Conservation (phyloP, 345 rosid genomes). For the Kernera saxatilis region DNA sequence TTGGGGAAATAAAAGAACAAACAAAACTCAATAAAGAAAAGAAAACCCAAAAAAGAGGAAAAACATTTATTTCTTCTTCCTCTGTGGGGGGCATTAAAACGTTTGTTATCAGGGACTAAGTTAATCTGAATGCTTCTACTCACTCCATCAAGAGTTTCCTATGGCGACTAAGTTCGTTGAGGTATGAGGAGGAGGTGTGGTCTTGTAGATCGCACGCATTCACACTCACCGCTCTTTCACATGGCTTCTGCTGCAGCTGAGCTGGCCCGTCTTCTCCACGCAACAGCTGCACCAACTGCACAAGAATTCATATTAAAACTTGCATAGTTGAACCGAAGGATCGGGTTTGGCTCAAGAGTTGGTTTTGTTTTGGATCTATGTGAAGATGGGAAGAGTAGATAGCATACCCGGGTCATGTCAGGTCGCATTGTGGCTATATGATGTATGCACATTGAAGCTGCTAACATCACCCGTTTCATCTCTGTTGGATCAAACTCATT, state of each 20-base stretch:
- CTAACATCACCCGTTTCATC: constrained; percentile 55
- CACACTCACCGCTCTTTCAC: constrained; percentile 35
- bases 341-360: background rate
- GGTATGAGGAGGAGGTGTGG: constrained; percentile 55
- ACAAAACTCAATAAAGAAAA: background rate
- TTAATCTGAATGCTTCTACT: constrained; percentile 6
- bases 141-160: constrained; percentile 71
- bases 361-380: background rate
- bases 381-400: background rate
- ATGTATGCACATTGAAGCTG: constrained; percentile 73
- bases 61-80: background rate
- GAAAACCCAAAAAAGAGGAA: background rate
- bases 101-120: background rate
- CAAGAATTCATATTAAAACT: background rate
- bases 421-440: constrained; percentile 67
- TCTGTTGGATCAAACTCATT: constrained; percentile 48
- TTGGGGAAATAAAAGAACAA: background rate
- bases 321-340: background rate
- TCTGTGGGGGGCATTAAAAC: too few relatives aligned
- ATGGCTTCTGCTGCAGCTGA: constrained; percentile 41
- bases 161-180: constrained; percentile 64
- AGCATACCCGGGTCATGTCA: constrained; percentile 53
- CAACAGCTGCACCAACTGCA: constrained; percentile 59
- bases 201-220: constrained; percentile 63
- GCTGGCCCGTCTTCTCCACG: constrained; percentile 46